Evolutionary conservation across 495 filamentous ascomycete species (phyloP), one percentile per base, ranked within the genome.

Genomic region (Penicillium herquei): DNA sequence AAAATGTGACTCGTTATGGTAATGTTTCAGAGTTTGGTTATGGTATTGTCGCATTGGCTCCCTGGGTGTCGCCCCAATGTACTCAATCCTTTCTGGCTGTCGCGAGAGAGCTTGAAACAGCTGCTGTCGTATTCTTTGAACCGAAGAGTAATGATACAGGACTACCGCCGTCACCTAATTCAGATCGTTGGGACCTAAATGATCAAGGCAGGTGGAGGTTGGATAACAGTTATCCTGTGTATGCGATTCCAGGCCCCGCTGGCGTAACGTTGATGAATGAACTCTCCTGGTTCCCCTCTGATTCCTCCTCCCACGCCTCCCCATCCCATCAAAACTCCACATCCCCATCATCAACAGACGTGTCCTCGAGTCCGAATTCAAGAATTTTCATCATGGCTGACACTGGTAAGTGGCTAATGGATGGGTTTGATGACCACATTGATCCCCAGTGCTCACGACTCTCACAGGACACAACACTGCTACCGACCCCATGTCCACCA

Each of bases 11-110:
- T 11, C 81, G 88, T 17, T 77, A 81, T 55, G 67, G 76, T 47
- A 83, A 94, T 62, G 81, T 96, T 3, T 85, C 87, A 1, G 41
- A 57, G 1, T 70, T 67, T 30, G 63, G 61, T 17, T 80, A 80
- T 53, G 76, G 83, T 4, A 78, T 86, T n/a, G 82, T 96, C 39
- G 92, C 84, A 16, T 70, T 96, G n/a, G 91, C 87, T 8, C 93
- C 93, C n/a, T 97, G 93, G 93, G 77, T 92, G 33, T 86, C 76
- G 41, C 72, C 70, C 2, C 69, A 81, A 17, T 98, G 93, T 57
- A 85, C 88, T 8, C 67, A 75, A 40, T 79, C 83, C 33, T 96
- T 88, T 64, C 69, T 97, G 30, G 66, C 74, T 10, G 79, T 88
- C 17, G 87, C 88, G 10, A 73, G 72, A 18, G 50, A 65, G 6